Percentiles rank a stretch among this genome's conserved stretches.
Conservation (phyloP, 2,329 filamentous ascomycete genomes). For the Sordariomycetes sp. region DNA sequence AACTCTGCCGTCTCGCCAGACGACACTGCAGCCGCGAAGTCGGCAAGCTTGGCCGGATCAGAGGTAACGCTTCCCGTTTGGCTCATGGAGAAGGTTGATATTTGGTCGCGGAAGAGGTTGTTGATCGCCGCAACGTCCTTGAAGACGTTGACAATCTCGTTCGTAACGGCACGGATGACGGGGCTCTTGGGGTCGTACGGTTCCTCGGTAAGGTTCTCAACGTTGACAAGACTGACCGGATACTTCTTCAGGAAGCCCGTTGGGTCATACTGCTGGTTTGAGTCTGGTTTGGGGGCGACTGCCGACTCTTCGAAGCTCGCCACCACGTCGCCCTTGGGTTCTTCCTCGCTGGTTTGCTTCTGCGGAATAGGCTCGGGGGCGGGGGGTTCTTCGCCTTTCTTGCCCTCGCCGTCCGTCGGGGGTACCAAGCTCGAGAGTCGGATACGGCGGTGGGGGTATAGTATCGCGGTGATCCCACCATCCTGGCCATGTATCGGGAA, state of each 20-base stretch:
- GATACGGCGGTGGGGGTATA: conserved; percentile 93
- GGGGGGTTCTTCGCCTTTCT: conserved; percentile 39
- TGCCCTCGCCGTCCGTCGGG: conserved; percentile 42
- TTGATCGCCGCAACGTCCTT: conserved; percentile 94
- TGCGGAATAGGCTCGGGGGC: conserved; percentile 50
- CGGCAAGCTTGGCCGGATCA: conserved; percentile 88
- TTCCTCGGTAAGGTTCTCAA: conserved; percentile 85
- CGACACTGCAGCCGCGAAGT: conserved; percentile 96
- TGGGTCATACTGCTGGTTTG: conserved; percentile 60
- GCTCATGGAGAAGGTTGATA: conserved; percentile 93
- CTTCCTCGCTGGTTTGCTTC: conserved; percentile 45
- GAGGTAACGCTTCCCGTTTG: conserved; percentile 92
- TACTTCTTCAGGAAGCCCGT: conserved; percentile 87
- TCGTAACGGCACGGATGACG: conserved; percentile 83
- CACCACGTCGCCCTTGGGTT: conserved; percentile 87
- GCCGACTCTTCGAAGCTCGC: conserved; percentile 88
- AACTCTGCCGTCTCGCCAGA: conserved; percentile 84
- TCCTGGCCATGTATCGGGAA: conserved; percentile 86
- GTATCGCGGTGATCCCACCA: conserved; percentile 76
- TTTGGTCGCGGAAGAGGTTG: conserved; percentile 90
- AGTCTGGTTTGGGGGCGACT: conserved; percentile 47
- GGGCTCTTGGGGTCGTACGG: conserved; percentile 83
- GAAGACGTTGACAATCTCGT: conserved; percentile 97
- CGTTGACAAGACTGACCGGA: conserved; percentile 86
- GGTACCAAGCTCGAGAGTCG: conserved; percentile 76